Conservation (phyloP, 306 rosid genomes). For the Ammopiptanthus mongolicus region DNA sequence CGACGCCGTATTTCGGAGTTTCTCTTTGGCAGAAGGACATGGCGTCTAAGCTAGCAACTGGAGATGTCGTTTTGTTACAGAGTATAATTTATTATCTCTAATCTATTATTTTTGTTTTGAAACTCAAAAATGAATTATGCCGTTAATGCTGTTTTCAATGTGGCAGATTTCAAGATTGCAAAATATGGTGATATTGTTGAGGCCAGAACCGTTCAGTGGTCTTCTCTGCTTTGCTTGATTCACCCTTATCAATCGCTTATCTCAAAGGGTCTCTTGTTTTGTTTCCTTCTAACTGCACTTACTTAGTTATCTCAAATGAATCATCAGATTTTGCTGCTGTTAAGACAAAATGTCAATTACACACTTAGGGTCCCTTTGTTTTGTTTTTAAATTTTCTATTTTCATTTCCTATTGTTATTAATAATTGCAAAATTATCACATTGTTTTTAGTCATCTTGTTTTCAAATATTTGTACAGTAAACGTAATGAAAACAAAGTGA, state of each 20-base stretch:
- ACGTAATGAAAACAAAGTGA: no score
- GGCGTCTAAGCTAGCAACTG: slow-evolving; percentile 39
- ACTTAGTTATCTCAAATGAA: no score
- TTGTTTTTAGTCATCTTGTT: no score
- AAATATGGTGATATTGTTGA: slow-evolving; percentile 56
- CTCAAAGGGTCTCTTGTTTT: slow-evolving; percentile 47
- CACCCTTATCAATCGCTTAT: slow-evolving; percentile 51
- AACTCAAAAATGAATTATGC: background rate
- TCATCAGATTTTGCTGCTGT: background rate
- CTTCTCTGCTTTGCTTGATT: slow-evolving; percentile 54
- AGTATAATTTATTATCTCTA: slow-evolving; percentile 30
- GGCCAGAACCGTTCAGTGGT: slow-evolving; percentile 67
- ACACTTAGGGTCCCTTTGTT: no score
- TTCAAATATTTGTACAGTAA: no score
- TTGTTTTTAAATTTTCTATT: no score
- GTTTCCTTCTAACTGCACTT: background rate
- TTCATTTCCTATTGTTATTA: no score
- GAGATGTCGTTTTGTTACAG: slow-evolving; percentile 57
- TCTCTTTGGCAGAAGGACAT: slow-evolving; percentile 71
- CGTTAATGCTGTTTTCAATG: background rate
- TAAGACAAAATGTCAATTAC: no score
- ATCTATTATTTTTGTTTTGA: background rate
- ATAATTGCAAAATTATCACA: no score
- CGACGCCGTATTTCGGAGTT: slow-evolving; percentile 55
- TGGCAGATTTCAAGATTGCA: slow-evolving; percentile 64